Percentiles rank a stretch among this genome's conserved stretches.
These are phyloP conservation scores for Ulota crispa DNA, from an alignment of 225 moss, liverwort and hornwort species.

Conservation along the genomic window DNA sequence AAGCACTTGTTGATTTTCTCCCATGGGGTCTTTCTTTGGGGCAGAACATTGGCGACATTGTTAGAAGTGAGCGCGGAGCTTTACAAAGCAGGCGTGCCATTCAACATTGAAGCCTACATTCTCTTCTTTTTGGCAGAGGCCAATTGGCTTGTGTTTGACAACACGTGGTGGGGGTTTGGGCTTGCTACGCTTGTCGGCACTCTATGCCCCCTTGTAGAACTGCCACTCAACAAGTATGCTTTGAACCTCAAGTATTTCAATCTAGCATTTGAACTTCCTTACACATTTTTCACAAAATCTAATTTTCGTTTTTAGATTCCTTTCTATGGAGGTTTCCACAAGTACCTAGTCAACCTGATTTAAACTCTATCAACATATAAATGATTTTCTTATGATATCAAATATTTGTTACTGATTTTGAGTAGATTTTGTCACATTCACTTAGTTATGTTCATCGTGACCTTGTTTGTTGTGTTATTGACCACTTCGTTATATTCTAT, in stretches of 20 bases:
- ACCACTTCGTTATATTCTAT: neutral
- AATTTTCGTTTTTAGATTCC: too few relatives aligned
- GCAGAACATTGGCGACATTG: conserved; percentile 68
- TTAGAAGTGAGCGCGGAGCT: conserved; percentile 89
- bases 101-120: conserved; percentile 80
- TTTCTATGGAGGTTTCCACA: too few relatives aligned
- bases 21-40: too few relatives aligned
- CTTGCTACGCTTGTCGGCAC: conserved; percentile 68
- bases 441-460: neutral
- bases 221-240: conserved; percentile 70
- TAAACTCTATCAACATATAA: too few relatives aligned
- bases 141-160: conserved; percentile 88
- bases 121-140: conserved; percentile 79
- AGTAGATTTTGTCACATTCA: too few relatives aligned
- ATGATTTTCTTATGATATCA: too few relatives aligned
- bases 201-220: conserved; percentile 69
- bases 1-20: neutral
- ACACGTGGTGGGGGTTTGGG: conserved; percentile 96
- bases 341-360: too few relatives aligned
- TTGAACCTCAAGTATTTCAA: neutral
- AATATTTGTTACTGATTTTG: too few relatives aligned
- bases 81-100: conserved; percentile 72
- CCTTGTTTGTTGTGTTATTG: fast-evolving
- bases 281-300: too few relatives aligned
- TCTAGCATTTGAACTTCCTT: too few relatives aligned